Evolutionary conservation across 2,329 filamentous ascomycete species (phyloP).

Genomic region (Escovopsis sp.): DNA sequence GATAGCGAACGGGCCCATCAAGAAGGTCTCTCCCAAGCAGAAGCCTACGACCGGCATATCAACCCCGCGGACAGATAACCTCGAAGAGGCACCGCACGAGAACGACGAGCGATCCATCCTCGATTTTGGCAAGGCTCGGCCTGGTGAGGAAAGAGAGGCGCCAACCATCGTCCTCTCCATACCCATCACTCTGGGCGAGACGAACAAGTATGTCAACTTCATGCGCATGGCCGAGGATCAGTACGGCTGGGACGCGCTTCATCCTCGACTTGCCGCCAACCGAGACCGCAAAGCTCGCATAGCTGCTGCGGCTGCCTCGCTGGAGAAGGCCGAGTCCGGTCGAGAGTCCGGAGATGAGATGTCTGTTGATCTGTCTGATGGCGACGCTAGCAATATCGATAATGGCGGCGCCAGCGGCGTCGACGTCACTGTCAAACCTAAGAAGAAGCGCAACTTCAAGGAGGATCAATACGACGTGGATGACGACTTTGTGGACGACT

Average conservation of each 20-base stretch:
- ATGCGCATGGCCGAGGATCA: conserved; percentile 84
- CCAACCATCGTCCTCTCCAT: conserved; percentile 78
- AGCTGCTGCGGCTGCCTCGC: conserved; percentile 69
- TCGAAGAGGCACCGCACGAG: conserved; percentile 30
- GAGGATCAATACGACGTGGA: conserved; percentile 74
- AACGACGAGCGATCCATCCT: conserved; percentile 39
- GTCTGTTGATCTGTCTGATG: conserved; percentile 61
- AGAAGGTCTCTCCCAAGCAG: conserved; percentile 32
- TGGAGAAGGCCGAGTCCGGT: conserved; percentile 59
- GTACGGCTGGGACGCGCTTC: conserved; percentile 87
- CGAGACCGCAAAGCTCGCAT: conserved; percentile 78
- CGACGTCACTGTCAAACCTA: conserved; percentile 47
- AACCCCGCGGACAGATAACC: conserved; percentile 32
- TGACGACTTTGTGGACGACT: conserved; percentile 81
- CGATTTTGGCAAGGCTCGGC: conserved; percentile 43
- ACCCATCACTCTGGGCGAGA: conserved; percentile 55
- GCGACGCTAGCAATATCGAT: conserved; percentile 76
- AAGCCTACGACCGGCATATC: conserved; percentile 25
- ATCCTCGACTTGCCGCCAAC: conserved; percentile 79
- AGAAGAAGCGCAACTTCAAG: conserved; percentile 68
- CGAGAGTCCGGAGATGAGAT: conserved; percentile 67
- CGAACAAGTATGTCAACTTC: conserved; percentile 89
- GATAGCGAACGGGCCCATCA: conserved; percentile 25
- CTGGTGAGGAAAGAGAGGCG: conserved; percentile 41
- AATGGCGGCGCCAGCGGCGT: conserved; percentile 50